Evolutionary conservation across 2,329 filamentous ascomycete species (phyloP).

Genomic region (Ophiostoma tasmaniense): DNA sequence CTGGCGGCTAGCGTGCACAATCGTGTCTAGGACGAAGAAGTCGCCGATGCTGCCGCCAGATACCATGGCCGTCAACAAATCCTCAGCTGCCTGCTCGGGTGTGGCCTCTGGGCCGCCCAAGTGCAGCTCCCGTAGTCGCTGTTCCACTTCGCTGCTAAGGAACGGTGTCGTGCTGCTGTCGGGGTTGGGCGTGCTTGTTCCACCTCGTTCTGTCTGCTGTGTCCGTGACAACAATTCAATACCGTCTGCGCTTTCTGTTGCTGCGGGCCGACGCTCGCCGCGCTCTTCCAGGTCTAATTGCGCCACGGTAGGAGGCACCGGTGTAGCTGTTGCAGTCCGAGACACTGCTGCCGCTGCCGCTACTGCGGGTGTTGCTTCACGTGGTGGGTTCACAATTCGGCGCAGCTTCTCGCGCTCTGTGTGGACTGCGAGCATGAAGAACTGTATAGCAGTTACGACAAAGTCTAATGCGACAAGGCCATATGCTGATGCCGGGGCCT

Average conservation of each 20-base stretch:
- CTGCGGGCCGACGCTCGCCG: slow-evolving; percentile 10
- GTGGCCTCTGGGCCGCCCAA: slow-evolving; percentile 18
- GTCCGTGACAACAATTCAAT: slow-evolving; percentile 36
- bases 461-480: slow-evolving; percentile 49
- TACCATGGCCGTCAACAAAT: slow-evolving; percentile 40
- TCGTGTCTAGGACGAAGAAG: slow-evolving; percentile 44
- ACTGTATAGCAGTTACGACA: slow-evolving; percentile 49
- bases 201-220: not conserved
- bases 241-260: slow-evolving; percentile 32
- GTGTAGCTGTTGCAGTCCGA: slow-evolving; percentile 18
- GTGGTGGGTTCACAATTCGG: slow-evolving; percentile 35
- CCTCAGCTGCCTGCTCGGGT: slow-evolving; percentile 28
- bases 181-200: not conserved
- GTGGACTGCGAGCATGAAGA: slow-evolving; percentile 56
- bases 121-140: slow-evolving; percentile 10
- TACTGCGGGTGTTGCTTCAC: slow-evolving; percentile 13
- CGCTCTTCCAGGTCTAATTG: slow-evolving; percentile 6
- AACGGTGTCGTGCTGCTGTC: not conserved
- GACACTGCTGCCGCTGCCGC: slow-evolving; percentile 21
- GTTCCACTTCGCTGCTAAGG: slow-evolving; percentile 18
- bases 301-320: slow-evolving; percentile 24
- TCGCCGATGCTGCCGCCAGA: slow-evolving; percentile 49
- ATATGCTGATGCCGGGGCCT: slow-evolving; percentile 48
- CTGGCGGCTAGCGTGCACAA: slow-evolving; percentile 26
- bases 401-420: slow-evolving; percentile 51